Conservation (phyloP, 345 rosid genomes). For the Boechera divaricarpa region DNA sequence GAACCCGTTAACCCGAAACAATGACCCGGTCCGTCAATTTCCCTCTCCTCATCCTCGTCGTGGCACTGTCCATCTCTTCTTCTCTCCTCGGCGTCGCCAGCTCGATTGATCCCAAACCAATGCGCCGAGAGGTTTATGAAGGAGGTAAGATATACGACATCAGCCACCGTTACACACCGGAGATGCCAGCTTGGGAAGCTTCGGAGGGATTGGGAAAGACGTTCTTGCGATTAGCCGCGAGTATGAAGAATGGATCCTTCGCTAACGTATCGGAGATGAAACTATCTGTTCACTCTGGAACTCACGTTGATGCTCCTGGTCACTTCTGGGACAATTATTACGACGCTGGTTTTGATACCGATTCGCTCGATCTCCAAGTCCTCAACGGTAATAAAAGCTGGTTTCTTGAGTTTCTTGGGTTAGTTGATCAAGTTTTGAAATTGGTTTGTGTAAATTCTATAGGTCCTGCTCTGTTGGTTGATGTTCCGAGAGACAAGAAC, state of each 20-base stretch:
- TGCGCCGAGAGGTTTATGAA: conserved; percentile 75
- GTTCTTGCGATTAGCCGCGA: conserved; percentile 63
- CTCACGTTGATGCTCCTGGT: conserved; percentile 96
- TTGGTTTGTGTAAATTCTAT: neutral
- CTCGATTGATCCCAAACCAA: conserved; percentile 49
- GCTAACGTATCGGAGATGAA: conserved; percentile 91
- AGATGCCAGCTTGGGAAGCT: conserved; percentile 67
- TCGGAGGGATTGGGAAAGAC: conserved; percentile 57
- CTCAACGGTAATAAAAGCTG: conserved; percentile 55
- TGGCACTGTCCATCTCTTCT: conserved; percentile 26
- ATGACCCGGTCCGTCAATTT: conserved; percentile 32
- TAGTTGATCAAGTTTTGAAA: neutral
- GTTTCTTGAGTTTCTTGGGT: neutral
- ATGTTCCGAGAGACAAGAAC: conserved; percentile 68
- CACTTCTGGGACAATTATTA: conserved; percentile 84
- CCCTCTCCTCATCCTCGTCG: conserved; percentile 21
- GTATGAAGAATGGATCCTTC: conserved; percentile 93
- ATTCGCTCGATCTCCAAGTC: conserved; percentile 75
- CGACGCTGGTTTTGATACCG: conserved; percentile 91
- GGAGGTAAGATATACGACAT: conserved; percentile 77
- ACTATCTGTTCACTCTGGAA: conserved; percentile 84
- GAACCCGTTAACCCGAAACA: conserved; percentile 13
- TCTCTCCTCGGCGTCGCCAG: conserved; percentile 13
- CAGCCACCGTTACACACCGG: conserved; percentile 68
- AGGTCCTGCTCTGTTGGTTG: conserved; percentile 67